phyloP scores from a whole-genome alignment of 768 basidiomycete genomes.

The Mrakia blollopis region DNA sequence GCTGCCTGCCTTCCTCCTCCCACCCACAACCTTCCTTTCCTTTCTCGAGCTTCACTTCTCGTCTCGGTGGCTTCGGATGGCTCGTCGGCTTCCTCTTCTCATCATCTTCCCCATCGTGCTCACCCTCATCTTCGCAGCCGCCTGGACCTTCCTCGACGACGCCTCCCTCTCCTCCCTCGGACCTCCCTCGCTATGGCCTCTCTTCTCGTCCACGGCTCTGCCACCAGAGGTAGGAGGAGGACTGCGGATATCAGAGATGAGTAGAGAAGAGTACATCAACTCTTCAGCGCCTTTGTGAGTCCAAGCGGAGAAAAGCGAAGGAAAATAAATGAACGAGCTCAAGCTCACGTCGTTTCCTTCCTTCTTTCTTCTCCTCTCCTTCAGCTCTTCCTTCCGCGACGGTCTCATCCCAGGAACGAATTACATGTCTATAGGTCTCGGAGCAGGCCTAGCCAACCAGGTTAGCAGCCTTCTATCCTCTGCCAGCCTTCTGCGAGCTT shows the following conservation, averaged over 20 bases:
- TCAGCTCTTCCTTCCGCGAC: conserved; percentile 4
- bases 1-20: neutral
- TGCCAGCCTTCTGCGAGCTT: neutral
- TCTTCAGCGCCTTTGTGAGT: neutral
- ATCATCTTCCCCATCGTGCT: neutral
- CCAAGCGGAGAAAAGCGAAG: neutral
- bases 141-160: neutral
- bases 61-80: too few species aligned
- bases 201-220: neutral
- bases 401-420: neutral
- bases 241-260: neutral
- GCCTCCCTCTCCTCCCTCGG: neutral
- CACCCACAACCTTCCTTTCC: neutral
- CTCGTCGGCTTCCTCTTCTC: too few species aligned
- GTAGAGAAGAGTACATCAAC: neutral
- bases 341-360: neutral
- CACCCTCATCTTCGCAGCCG: neutral
- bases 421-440: neutral
- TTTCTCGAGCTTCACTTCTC: too few species aligned
- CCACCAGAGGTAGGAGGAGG: neutral
- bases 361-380: neutral
- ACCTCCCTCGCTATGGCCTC: neutral
- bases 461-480: neutral
- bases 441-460: neutral
- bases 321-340: neutral